Evolutionary conservation across 2,329 filamentous ascomycete species (phyloP).

Genomic region (Cladorrhinum sp.): DNA sequence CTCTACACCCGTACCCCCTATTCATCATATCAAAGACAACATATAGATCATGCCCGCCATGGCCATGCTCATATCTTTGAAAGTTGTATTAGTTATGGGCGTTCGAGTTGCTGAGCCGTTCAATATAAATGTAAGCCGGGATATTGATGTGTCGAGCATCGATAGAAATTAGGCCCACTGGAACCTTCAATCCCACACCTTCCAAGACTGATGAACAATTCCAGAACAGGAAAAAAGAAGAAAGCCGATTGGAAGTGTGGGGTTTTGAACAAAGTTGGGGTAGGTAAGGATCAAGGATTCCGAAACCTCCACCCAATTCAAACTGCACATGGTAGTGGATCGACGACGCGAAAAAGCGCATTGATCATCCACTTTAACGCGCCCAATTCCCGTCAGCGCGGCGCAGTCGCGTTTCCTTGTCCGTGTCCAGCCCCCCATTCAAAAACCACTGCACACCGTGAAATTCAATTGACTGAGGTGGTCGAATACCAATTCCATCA

Average conservation of each 20-base stretch:
- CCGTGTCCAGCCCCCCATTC: slow-evolving; percentile 4
- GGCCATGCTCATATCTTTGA: too few relatives aligned
- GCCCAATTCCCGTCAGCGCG: not conserved
- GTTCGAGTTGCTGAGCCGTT: too few relatives aligned
- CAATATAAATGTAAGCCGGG: too few relatives aligned
- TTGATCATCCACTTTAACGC: slow-evolving; percentile 1
- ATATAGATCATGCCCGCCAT: too few relatives aligned
- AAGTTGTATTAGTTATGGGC: too few relatives aligned
- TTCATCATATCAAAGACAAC: too few relatives aligned
- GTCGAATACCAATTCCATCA: not conserved
- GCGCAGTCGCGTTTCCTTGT: not conserved
- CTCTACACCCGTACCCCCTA: not conserved
- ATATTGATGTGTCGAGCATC: too few relatives aligned
- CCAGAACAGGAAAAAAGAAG: not conserved
- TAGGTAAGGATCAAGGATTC: not conserved
- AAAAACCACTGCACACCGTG: too few relatives aligned
- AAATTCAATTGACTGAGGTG: not conserved
- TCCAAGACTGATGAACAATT: not conserved
- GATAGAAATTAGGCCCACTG: too few relatives aligned
- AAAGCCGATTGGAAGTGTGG: not conserved
- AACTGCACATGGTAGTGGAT: not conserved
- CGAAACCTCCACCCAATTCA: not conserved
- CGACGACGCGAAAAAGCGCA: slow-evolving; percentile 6
- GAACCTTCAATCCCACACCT: too few relatives aligned
- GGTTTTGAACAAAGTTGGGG: not conserved